phyloP scores from a whole-genome alignment of 768 basidiomycete species.

The Panaeolus papilionaceus region DNA sequence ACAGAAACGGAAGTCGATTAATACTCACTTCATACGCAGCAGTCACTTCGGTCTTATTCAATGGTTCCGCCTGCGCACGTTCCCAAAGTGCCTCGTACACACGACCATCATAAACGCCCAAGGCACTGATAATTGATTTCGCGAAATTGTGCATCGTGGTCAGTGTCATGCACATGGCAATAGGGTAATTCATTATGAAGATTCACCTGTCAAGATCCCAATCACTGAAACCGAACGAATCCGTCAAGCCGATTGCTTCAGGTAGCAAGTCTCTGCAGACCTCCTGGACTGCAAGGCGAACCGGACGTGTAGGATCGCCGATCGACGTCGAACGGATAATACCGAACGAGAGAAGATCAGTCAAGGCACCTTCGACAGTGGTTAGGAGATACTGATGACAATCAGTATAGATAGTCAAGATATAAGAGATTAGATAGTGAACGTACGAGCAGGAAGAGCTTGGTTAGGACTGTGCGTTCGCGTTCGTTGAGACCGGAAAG shows the following conservation, averaged over 20 bases:
- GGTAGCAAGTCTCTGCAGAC: conserved; percentile 62
- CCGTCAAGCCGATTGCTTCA: conserved; percentile 69
- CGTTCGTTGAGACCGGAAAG: conserved; percentile 33
- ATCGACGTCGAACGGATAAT: conserved; percentile 37
- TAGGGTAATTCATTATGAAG: conserved; percentile 18
- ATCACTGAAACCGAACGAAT: conserved; percentile 77
- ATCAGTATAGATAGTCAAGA: not conserved
- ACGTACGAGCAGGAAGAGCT: conserved; percentile 54
- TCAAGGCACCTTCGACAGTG: conserved; percentile 57
- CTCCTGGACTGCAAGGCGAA: conserved; percentile 56
- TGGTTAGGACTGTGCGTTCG: conserved; percentile 37
- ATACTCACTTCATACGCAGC: conserved; percentile 60
- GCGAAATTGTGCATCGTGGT: not conserved
- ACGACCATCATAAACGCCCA: conserved; percentile 67
- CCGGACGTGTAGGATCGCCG: conserved; percentile 49
- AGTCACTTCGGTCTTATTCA: conserved; percentile 58
- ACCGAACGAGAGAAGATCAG: conserved; percentile 64
- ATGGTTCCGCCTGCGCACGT: conserved; percentile 60
- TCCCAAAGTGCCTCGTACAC: conserved; percentile 75
- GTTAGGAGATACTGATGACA: conserved; percentile 62
- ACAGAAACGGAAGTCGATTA: not conserved
- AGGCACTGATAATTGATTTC: conserved; percentile 45
- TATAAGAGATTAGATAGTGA: not conserved
- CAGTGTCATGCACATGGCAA: conserved; percentile 1
- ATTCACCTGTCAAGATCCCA: conserved; percentile 73